Percentiles rank a stretch among this genome's conserved stretches.
phyloP scores from a whole-genome alignment of 2,329 filamentous ascomycete species.

The Aspergillus tubingensis region DNA sequence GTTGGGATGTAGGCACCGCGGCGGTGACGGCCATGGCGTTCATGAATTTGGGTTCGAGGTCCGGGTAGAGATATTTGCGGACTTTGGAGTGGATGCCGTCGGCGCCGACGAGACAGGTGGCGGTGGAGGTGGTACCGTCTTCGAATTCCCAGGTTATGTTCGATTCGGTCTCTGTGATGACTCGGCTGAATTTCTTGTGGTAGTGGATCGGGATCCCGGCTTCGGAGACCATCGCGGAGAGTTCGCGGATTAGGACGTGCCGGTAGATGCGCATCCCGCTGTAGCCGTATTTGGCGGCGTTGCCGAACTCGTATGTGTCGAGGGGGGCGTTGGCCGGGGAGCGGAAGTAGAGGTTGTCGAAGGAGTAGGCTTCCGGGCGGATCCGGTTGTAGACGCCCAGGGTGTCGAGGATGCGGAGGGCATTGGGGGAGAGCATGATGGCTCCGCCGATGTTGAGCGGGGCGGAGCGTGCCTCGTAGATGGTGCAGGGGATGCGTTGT shows the following conservation, averaged over 20 bases:
- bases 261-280: constrained; percentile 58
- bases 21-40: constrained; percentile 49
- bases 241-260: constrained; percentile 52
- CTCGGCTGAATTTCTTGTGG: constrained; percentile 49
- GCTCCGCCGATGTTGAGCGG: constrained; percentile 55
- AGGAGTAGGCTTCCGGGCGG: constrained; percentile 51
- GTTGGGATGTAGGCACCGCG: constrained; percentile 40
- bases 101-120: constrained; percentile 55
- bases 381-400: constrained; percentile 54
- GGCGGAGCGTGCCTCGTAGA: constrained; percentile 55
- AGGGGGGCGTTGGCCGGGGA: constrained; percentile 39
- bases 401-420: constrained; percentile 55
- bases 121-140: constrained; percentile 46
- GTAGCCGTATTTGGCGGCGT: constrained; percentile 54
- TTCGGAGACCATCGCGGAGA: constrained; percentile 44
- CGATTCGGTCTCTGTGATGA: constrained; percentile 45
- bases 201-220: constrained; percentile 48
- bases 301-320: constrained; percentile 52
- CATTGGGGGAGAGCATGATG: constrained; percentile 63
- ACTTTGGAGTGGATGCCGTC: constrained; percentile 64
- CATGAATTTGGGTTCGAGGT: constrained; percentile 53
- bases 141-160: constrained; percentile 51
- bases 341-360: constrained; percentile 52
- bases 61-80: constrained; percentile 54
- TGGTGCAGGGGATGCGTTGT: constrained; percentile 50